Base-by-base conservation (phyloP, 208 protist species). In the Leishmania tropica region DNA sequence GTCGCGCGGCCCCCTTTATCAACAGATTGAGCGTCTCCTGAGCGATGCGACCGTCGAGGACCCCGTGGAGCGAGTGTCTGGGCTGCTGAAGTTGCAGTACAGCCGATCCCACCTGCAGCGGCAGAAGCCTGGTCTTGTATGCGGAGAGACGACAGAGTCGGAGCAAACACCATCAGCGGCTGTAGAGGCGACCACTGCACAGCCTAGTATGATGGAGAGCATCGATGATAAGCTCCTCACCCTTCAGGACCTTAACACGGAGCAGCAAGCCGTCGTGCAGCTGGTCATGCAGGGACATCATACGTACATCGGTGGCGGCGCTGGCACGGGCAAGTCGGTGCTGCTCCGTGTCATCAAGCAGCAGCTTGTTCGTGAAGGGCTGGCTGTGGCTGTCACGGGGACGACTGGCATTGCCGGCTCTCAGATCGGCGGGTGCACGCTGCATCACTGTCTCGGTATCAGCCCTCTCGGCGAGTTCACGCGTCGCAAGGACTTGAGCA, bases 371-470 rank as follows among this genome's bases (percentile, higher is more conserved):
- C 78, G 77, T 42, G 87, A 93, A 56, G 90, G 91, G 13, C 85
- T 97, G 48, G 68, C 81, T 8, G 96, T 98, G 28, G 94, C 94
- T 13, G 81, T 95, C 79, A 97, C 94, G 6, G 95, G 91, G n/a
- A 96, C 94, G 42, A 97, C 94, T 3, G 94, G 94, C 58, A 89
- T 97, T 79, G 94, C 96, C 13, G 90, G 89, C 35, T 86, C 81
- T 40, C 95, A 95, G 64, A 87, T 98, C 67, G 88, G 91, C 64
- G 96, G 96, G 71, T 87, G 79, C 72, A 98, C 96, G 53, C 89
- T 98, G 72, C 96, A 98, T 80, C 95, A 97, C 83, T 90, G 87
- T 71, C 94, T 98, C 75, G 94, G 95, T 60, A 92, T 97, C 86
- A 98, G 89, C 78, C n/a, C 93, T 1, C 79, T 89, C 62, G 93